phyloP scores from a whole-genome alignment of 371 early-diverging fungal species.

The Mucor saturninus region DNA sequence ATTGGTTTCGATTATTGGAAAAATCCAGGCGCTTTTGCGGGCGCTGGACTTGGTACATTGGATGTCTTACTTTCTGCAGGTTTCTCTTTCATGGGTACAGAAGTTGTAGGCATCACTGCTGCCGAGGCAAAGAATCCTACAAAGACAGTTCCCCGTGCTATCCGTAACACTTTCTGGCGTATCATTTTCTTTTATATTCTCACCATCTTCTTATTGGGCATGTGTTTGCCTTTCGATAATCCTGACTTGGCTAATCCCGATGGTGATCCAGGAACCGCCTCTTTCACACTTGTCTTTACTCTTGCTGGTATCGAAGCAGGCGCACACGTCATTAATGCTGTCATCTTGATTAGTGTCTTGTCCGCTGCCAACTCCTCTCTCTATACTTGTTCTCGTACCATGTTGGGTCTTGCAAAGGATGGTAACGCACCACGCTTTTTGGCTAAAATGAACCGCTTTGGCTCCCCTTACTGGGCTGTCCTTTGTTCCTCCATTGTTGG shows the following conservation, averaged over 20 bases:
- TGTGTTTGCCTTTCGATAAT: conserved; percentile 62
- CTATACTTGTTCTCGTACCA: conserved; percentile 71
- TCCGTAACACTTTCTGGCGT: conserved; percentile 71
- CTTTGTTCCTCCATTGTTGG: conserved; percentile 59
- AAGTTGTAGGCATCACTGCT: conserved; percentile 67
- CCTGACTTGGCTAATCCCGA: conserved; percentile 47
- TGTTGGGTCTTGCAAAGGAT: conserved; percentile 67
- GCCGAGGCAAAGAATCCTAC: conserved; percentile 69
- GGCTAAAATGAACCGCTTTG: conserved; percentile 48
- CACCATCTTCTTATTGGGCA: conserved; percentile 68
- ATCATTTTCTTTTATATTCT: conserved; percentile 74
- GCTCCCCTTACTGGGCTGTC: conserved; percentile 67
- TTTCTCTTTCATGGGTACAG: conserved; percentile 87
- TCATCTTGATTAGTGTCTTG: conserved; percentile 71
- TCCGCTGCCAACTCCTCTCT: conserved; percentile 77
- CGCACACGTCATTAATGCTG: conserved; percentile 71
- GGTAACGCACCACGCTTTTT: conserved; percentile 66
- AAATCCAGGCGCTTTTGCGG: conserved; percentile 75
- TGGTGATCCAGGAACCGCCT: conserved; percentile 49
- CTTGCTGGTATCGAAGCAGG: conserved; percentile 67
- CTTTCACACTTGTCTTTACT: conserved; percentile 71
- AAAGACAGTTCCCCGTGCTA: conserved; percentile 72
- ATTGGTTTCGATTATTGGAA: conserved; percentile 78
- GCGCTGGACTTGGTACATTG: conserved; percentile 71
- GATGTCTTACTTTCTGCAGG: conserved; percentile 77